These are phyloP conservation scores for Trichoderma sp. DNA, from an alignment of 2,329 filamentous ascomycete species.

Conservation along the genomic window DNA sequence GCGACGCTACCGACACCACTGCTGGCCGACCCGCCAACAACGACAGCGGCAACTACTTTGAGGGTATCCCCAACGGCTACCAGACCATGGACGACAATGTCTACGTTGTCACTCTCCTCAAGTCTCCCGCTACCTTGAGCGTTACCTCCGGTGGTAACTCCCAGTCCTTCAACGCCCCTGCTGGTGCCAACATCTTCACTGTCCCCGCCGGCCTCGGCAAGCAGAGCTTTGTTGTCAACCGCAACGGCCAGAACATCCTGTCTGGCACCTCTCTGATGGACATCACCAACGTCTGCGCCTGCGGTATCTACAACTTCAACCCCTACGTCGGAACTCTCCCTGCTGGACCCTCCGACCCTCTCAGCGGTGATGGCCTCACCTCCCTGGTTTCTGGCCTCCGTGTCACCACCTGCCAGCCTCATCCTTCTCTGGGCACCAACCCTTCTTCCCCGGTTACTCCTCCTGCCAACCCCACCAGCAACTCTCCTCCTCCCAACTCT, in stretches of 20 bases:
- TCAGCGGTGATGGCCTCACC: slow-evolving; percentile 14
- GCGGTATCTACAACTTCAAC: slow-evolving; percentile 59
- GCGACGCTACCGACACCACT: slow-evolving; percentile 55
- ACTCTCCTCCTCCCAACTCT: background rate
- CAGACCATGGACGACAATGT: slow-evolving; percentile 51
- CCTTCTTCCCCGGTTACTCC: slow-evolving; percentile 28
- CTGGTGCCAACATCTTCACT: slow-evolving; percentile 37
- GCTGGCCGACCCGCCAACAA: slow-evolving; percentile 44
- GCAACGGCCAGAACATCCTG: slow-evolving; percentile 44
- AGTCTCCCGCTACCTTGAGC: slow-evolving; percentile 44
- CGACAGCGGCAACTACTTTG: slow-evolving; percentile 52
- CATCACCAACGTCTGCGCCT: slow-evolving; percentile 50
- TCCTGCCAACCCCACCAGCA: slow-evolving; percentile 33
- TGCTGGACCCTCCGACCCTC: slow-evolving; percentile 26
- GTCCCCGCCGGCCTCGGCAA: slow-evolving; percentile 49
- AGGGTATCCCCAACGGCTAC: slow-evolving; percentile 52
- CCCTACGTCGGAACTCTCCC: slow-evolving; percentile 54
- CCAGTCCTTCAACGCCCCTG: slow-evolving; percentile 36
- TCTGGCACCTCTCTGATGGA: slow-evolving; percentile 52
- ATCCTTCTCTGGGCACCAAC: slow-evolving; percentile 33
- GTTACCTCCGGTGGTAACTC: slow-evolving; percentile 48
- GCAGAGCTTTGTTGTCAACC: slow-evolving; percentile 44
- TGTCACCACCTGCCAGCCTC: slow-evolving; percentile 27
- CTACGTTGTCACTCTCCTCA: slow-evolving; percentile 55
- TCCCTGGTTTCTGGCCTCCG: slow-evolving; percentile 17